These are phyloP conservation scores for Amesomyces nigricolor DNA, from an alignment of 2,329 filamentous ascomycete species.

Conservation along the genomic window DNA sequence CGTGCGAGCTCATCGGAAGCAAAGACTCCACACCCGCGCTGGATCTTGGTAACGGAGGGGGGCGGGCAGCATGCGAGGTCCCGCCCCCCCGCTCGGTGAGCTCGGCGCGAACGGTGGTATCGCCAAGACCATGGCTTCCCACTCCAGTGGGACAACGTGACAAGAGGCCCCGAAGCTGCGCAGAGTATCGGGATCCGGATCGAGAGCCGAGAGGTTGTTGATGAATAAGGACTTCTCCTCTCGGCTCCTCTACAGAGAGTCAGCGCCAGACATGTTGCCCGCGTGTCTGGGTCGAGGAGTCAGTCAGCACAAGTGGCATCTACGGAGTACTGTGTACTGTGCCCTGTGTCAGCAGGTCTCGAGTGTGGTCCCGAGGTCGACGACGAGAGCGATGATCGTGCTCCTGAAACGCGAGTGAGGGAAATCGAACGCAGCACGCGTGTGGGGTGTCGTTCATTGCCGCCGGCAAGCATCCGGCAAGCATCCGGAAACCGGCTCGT, in stretches of 20 bases:
- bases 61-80: background rate
- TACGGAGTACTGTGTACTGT: too few species aligned
- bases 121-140: constrained; percentile 10
- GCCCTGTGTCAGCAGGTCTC: background rate
- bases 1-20: background rate
- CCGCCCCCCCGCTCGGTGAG: background rate
- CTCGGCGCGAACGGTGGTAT: constrained; percentile 11
- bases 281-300: background rate
- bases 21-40: background rate
- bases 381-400: too few species aligned
- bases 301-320: background rate
- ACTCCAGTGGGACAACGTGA: constrained; percentile 4
- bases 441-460: constrained; percentile 7
- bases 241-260: too few species aligned
- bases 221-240: too few species aligned
- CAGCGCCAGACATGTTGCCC: too few species aligned
- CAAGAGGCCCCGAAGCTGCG: background rate
- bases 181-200: background rate
- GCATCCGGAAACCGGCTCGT: constrained; percentile 18
- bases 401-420: constrained; percentile 3
- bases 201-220: background rate
- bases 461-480: constrained; percentile 15
- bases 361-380: background rate
- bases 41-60: constrained; percentile 1
- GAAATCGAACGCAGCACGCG: background rate